These are phyloP conservation scores for Ormosia emarginata DNA, from an alignment of 306 rosid species.

Conservation along the genomic window DNA sequence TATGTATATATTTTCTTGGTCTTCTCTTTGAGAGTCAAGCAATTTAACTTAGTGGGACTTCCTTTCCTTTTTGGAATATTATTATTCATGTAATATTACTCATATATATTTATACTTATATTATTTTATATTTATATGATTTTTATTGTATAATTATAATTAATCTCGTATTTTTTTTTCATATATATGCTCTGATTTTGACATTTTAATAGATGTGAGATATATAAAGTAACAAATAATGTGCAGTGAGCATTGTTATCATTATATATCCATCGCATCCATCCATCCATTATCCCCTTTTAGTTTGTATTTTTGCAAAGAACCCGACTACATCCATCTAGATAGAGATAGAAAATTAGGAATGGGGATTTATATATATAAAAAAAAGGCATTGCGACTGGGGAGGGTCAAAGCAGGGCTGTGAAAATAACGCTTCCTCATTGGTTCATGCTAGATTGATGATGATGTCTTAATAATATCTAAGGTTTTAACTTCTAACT, in stretches of 20 bases:
- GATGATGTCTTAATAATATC: background rate
- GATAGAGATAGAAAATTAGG: background rate
- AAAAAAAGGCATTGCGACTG: background rate
- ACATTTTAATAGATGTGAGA: too few relatives aligned
- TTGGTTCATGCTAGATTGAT: background rate
- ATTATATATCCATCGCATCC: background rate
- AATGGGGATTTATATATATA: background rate
- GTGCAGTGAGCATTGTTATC: too few relatives aligned
- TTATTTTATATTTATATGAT: too few relatives aligned
- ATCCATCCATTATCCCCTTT: background rate
- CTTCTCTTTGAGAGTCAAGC: slow-evolving; percentile 33
- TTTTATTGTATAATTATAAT: too few relatives aligned
- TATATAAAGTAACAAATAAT: too few relatives aligned
- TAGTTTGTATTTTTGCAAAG: background rate
- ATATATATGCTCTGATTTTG: too few relatives aligned
- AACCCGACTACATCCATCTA: background rate
- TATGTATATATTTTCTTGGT: background rate
- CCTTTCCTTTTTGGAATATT: background rate
- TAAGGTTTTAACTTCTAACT: background rate
- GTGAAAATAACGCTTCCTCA: background rate
- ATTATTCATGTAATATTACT: background rate
- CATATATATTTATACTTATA: too few relatives aligned
- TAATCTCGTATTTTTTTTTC: too few relatives aligned
- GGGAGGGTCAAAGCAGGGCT: slow-evolving; percentile 22
- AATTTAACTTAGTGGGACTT: slow-evolving; percentile 25